These are phyloP conservation scores for Aspergillus cristatus DNA, from an alignment of 495 filamentous ascomycete genomes.

Conservation along the genomic window DNA sequence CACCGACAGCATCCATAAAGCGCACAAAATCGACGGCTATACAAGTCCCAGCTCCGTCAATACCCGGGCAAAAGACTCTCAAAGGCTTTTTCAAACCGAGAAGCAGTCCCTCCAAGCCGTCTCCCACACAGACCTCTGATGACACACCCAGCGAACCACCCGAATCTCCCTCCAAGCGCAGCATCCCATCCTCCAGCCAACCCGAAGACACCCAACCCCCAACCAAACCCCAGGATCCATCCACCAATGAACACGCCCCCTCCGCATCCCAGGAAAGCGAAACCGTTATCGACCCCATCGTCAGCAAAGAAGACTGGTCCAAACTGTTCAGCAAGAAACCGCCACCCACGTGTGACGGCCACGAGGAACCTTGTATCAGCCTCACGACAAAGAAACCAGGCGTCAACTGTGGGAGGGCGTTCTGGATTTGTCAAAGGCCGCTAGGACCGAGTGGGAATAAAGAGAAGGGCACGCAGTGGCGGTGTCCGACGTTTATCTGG, in stretches of 20 bases:
- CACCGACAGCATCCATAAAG: slow-evolving; percentile 22
- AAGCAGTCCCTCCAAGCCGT: slow-evolving; percentile 1
- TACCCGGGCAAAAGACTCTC: slow-evolving; percentile 62
- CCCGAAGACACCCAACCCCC: not conserved
- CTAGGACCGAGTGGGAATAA: slow-evolving; percentile 76
- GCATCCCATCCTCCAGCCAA: not conserved
- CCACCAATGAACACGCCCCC: not conserved
- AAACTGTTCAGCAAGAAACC: slow-evolving; percentile 71
- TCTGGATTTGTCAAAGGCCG: slow-evolving; percentile 80
- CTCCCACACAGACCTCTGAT: not conserved
- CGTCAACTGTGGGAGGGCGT: slow-evolving; percentile 70
- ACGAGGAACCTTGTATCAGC: slow-evolving; percentile 76
- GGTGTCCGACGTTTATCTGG: slow-evolving; percentile 86
- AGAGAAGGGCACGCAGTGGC: slow-evolving; percentile 73
- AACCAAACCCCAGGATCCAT: not conserved
- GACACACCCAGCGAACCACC: not conserved
- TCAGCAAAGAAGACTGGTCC: slow-evolving; percentile 74
- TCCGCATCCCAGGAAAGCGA: slow-evolving; percentile 11
- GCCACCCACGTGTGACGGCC: slow-evolving; percentile 69
- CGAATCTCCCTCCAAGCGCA: not conserved
- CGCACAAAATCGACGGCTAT: slow-evolving; percentile 35
- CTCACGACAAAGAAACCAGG: slow-evolving; percentile 80
- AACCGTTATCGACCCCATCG: slow-evolving; percentile 56
- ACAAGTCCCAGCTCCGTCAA: slow-evolving; percentile 10
- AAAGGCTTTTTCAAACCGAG: slow-evolving; percentile 77